Percentiles rank a stretch among this genome's conserved stretches.
Evolutionary conservation across 1,139 yeast species (phyloP).

Genomic region (Debaryomyces sp.): DNA sequence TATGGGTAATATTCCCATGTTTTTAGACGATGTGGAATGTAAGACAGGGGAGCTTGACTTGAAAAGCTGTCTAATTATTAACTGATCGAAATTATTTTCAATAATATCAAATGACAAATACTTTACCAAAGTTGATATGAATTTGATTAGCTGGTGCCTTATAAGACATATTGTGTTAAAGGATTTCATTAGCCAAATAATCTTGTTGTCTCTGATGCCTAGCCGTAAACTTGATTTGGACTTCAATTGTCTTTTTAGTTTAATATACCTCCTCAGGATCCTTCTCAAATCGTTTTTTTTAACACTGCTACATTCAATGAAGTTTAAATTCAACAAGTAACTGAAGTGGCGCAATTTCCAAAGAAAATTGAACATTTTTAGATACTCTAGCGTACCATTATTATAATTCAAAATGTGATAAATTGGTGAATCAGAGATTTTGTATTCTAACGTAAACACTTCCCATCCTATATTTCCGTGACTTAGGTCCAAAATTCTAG

Average conservation of each 20-base stretch:
- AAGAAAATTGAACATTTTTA: conserved; percentile 80
- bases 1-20: conserved; percentile 4
- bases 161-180: conserved; percentile 46
- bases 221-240: conserved; percentile 8
- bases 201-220: conserved; percentile 25
- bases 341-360: conserved; percentile 76
- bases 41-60: conserved; percentile 8
- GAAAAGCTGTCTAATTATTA: conserved; percentile 28
- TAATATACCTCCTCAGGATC: conserved; percentile 18
- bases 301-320: conserved; percentile 34
- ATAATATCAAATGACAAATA: conserved; percentile 53
- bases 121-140: conserved; percentile 44
- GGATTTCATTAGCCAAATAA: conserved; percentile 32
- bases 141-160: conserved; percentile 48
- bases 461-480: conserved; percentile 86
- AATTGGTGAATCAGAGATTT: conserved; percentile 60
- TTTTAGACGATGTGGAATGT: neutral
- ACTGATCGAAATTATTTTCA: conserved; percentile 40
- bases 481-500: conserved; percentile 67
- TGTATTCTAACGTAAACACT: conserved; percentile 85
- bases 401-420: conserved; percentile 43
- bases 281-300: conserved; percentile 36
- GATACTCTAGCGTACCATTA: conserved; percentile 55
- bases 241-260: conserved; percentile 11
- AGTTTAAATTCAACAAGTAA: conserved; percentile 49